Evolutionary conservation across 495 filamentous ascomycete species (phyloP).

Genomic region (Tetracladium setigerum): DNA sequence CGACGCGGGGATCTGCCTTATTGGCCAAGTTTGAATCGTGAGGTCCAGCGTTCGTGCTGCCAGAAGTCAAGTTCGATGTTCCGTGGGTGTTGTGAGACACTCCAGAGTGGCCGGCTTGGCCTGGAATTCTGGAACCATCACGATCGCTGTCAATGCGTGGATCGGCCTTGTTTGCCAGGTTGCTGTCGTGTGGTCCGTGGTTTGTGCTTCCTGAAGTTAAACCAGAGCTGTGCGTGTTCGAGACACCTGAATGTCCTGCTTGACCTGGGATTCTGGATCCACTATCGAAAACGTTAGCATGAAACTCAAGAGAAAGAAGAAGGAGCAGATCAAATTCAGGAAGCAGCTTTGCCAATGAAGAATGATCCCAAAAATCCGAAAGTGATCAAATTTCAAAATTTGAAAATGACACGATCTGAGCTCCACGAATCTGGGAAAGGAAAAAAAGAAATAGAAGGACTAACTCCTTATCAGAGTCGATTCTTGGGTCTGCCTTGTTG

Average conservation of each 20-base stretch:
- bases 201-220: constrained; percentile 14
- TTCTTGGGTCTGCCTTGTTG: constrained; percentile 45
- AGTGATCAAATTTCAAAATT: no score
- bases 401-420: no score
- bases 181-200: constrained; percentile 43
- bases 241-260: no score
- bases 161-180: constrained; percentile 48
- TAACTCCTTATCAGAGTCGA: constrained; percentile 22
- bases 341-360: no score
- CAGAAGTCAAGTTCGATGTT: not conserved
- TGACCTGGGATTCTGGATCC: not conserved
- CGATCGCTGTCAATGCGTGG: constrained; percentile 35
- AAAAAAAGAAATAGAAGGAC: no score
- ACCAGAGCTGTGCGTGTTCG: no score
- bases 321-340: no score
- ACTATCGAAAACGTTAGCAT: no score
- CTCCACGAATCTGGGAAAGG: no score
- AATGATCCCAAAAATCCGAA: no score
- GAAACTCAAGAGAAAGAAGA: no score
- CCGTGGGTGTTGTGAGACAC: constrained; percentile 15
- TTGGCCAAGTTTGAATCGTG: constrained; percentile 48
- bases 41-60: constrained; percentile 32
- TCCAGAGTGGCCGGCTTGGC: no score
- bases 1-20: constrained; percentile 46
- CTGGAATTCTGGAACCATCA: not conserved